Percentiles rank a stretch among this genome's conserved stretches.
These are phyloP conservation scores for Peniophora sp. DNA, from an alignment of 1,284 basidiomycete genomes.

Conservation along the genomic window DNA sequence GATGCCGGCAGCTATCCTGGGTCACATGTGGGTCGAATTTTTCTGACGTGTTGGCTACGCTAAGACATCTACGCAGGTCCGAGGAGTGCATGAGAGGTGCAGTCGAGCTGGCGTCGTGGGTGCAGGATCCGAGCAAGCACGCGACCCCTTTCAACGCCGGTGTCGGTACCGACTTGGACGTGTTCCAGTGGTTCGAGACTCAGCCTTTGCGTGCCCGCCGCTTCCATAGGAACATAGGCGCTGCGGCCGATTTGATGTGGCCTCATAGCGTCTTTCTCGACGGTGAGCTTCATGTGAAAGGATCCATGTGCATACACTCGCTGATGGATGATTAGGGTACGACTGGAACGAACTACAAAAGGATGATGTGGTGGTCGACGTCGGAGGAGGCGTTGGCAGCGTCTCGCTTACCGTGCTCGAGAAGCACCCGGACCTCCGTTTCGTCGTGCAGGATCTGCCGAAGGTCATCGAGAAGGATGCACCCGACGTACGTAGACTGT, in stretches of 20 bases:
- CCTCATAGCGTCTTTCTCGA: slow-evolving; percentile 10
- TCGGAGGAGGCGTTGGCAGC: slow-evolving; percentile 19
- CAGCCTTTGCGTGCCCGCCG: slow-evolving; percentile 8
- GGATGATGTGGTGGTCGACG: slow-evolving; percentile 18
- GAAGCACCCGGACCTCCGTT: slow-evolving; percentile 16
- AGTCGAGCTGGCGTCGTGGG: background rate
- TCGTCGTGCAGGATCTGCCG: slow-evolving; percentile 20
- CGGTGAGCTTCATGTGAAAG: slow-evolving; percentile 10
- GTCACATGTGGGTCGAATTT: background rate
- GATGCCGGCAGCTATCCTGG: background rate
- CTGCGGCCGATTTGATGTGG: slow-evolving; percentile 11
- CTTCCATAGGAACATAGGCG: slow-evolving; percentile 17
- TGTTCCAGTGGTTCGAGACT: background rate
- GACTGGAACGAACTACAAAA: slow-evolving; percentile 9
- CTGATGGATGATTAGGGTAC: slow-evolving; percentile 6
- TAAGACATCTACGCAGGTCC: too few relatives aligned
- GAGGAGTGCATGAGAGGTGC: background rate
- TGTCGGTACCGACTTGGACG: background rate
- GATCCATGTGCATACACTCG: background rate
- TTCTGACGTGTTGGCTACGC: background rate
- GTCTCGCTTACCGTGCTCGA: slow-evolving; percentile 14
- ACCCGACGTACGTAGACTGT: slow-evolving; percentile 8
- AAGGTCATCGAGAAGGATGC: slow-evolving; percentile 16
- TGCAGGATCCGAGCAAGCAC: background rate
- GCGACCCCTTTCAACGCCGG: background rate